phyloP scores from a whole-genome alignment of 1,284 basidiomycete species.

The Papiliotrema flavescens region DNA sequence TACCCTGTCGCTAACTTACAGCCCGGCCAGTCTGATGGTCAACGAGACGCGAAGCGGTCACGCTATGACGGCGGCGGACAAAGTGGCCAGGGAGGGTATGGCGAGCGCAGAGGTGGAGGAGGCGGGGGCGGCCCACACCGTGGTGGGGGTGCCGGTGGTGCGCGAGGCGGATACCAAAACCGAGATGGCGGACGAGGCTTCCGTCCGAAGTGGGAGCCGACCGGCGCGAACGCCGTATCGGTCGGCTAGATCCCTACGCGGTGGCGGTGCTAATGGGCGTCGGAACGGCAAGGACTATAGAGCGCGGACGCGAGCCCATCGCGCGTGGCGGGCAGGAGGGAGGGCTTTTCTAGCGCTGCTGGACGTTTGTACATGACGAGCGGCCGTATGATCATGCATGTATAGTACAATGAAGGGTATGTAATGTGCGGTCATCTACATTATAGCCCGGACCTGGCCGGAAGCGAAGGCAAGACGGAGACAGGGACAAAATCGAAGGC shows the following conservation, averaged over 20 bases:
- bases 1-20: not conserved
- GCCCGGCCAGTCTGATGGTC: not conserved
- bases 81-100: not conserved
- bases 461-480: too few species aligned
- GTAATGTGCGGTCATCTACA: too few species aligned
- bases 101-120: not conserved
- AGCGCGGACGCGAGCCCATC: too few species aligned
- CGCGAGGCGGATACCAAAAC: slow-evolving; percentile 10
- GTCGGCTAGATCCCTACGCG: slow-evolving; percentile 21
- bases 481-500: too few species aligned
- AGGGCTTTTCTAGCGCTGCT: not conserved
- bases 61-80: not conserved
- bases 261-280: not conserved
- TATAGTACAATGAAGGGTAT: too few species aligned
- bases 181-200: slow-evolving; percentile 2
- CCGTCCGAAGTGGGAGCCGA: slow-evolving; percentile 38
- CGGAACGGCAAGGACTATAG: not conserved
- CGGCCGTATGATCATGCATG: too few species aligned
- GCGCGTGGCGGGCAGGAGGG: too few species aligned
- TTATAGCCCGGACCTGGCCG: too few species aligned
- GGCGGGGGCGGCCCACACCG: slow-evolving; percentile 9
- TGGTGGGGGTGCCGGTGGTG: slow-evolving; percentile 7
- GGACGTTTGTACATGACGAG: too few species aligned
- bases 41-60: not conserved
- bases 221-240: slow-evolving; percentile 43